Base-by-base conservation (phyloP, 1,139 yeast species). In the Geotrichum aggregatum region DNA sequence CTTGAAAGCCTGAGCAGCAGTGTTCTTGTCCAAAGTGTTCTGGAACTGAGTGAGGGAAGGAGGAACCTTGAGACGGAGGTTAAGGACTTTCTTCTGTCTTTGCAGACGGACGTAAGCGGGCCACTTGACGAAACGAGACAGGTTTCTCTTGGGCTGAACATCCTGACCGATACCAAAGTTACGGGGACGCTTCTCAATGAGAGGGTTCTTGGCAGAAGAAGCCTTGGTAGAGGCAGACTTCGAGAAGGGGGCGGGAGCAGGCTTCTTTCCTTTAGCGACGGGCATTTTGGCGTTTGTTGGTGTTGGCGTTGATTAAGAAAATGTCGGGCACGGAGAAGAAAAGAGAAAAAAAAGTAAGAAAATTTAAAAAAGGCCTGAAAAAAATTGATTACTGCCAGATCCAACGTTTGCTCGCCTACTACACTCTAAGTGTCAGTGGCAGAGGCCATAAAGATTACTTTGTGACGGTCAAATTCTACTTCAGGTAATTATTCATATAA, bases 31-130 rank as follows among this genome's bases (percentile, higher is more conserved):
- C 75, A 92, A 82, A 68, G 92, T 84, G 76, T 84, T 79, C 71
- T 87, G 87, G 84, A 91, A 92, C 79, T 92, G 98, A 63, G 98
- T 81, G 72, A 91, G 84, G 63, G 98, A 86, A 70, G 98, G 98
- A 65, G 98, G 98, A 71, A 91, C 98, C 86, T 91, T 91, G 73
- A 91, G 83, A 84, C 98, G 89, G 76, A 89, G 75, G 68, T 85
- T 79, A 74, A 91, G 82, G 71, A 91, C 86, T 82, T 91, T 91
- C 87, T 84, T 91, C 80, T 92, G 98, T 83, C 98, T 88, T 79
- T 87, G 95, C 66, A 86, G 80, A 80, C 95, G 88, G 66, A 91
- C 95, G 75, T 89, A 89, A 77, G 85, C 94, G 74, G 98, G 98
- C 97, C 98, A 91, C 78, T 86, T 91, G 71, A 91, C 97, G 74